A percentile compares a stretch with the other conserved stretches of the same genome.
phyloP scores from a whole-genome alignment of 2,329 filamentous ascomycete genomes.

The Phialophora expanda region DNA sequence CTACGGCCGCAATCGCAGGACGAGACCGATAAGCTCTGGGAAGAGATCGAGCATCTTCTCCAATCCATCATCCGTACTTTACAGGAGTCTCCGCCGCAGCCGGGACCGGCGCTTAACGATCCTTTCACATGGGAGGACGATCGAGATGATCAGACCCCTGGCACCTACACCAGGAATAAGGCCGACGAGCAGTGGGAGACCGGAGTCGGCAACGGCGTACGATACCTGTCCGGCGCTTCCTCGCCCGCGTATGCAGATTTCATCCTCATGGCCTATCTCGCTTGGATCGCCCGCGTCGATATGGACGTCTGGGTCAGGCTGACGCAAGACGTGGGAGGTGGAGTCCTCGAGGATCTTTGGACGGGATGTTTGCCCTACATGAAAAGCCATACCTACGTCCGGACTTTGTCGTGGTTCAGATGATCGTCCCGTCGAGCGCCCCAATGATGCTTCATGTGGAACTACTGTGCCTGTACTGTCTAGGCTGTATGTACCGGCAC shows the following conservation, averaged over 20 bases:
- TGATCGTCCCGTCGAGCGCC: neutral
- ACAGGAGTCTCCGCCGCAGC: neutral
- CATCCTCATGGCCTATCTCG: conserved; percentile 20
- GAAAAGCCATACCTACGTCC: neutral
- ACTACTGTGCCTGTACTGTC: no score
- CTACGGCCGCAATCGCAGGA: conserved; percentile 12
- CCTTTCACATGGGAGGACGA: neutral
- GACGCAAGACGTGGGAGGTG: conserved; percentile 1
- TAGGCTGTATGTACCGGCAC: no score
- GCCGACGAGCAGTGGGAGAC: neutral
- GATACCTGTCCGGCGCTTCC: conserved; percentile 5
- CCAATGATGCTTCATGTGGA: no score
- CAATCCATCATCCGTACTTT: conserved; percentile 5
- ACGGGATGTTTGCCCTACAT: conserved; percentile 16
- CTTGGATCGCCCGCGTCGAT: conserved; percentile 22
- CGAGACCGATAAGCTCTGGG: conserved; percentile 17
- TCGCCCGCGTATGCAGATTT: conserved; percentile 20
- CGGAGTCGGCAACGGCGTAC: neutral
- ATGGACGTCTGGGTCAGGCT: conserved; percentile 11
- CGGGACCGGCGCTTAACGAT: conserved; percentile 5
- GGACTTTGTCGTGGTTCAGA: conserved; percentile 15
- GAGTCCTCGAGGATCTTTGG: conserved; percentile 15
- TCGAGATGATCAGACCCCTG: neutral
- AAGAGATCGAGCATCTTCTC: neutral
- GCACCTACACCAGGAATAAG: neutral